A percentile compares a stretch with the other conserved stretches of the same genome.
phyloP scores from a whole-genome alignment of 2,329 filamentous ascomycete genomes.

The Epichloe typhina region DNA sequence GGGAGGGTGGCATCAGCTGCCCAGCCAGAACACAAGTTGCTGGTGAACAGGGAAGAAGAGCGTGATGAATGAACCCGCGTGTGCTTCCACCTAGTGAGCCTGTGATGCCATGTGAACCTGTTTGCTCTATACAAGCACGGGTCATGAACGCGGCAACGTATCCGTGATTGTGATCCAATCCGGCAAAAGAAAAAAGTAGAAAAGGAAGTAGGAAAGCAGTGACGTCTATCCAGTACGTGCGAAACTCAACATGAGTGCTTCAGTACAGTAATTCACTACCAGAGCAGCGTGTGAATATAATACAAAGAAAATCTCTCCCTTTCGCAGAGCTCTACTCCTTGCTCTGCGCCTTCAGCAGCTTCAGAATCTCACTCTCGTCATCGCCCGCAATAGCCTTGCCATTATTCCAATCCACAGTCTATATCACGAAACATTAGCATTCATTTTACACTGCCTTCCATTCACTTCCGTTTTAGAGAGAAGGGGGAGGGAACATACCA shows the following conservation, averaged over 20 bases:
- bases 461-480: no score
- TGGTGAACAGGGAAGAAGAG: not conserved
- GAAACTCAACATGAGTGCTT: not conserved
- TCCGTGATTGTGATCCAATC: not conserved
- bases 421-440: not conserved
- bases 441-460: not conserved
- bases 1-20: not conserved
- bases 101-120: not conserved
- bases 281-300: not conserved
- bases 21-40: not conserved
- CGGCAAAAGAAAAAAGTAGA: not conserved
- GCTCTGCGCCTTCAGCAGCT: constrained; percentile 47
- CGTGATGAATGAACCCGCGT: not conserved
- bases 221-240: not conserved
- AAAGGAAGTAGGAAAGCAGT: not conserved
- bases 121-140: not conserved
- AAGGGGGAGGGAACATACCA: constrained; percentile 46
- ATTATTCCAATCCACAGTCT: constrained; percentile 84
- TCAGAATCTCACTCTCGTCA: constrained; percentile 79
- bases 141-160: not conserved
- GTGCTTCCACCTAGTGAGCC: not conserved
- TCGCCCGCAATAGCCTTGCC: constrained; percentile 68
- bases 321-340: not conserved
- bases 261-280: not conserved
- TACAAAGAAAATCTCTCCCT: not conserved